Percentiles rank a stretch among this genome's conserved stretches.
Evolutionary conservation across 352 stramenopile genomes (phyloP).

Genomic region (Halophytophthora batemanensis): DNA sequence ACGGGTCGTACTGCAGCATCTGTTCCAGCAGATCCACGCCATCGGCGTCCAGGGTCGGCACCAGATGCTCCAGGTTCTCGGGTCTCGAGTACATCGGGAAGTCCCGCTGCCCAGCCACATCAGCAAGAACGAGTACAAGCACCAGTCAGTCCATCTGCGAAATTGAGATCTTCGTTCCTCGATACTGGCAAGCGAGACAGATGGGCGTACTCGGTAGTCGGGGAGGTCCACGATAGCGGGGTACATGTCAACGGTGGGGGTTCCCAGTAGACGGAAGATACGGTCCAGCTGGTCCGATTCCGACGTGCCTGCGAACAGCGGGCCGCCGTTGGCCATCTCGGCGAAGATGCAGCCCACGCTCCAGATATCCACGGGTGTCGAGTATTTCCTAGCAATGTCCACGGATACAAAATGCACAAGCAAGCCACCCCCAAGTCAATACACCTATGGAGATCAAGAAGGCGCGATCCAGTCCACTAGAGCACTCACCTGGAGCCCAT

Average conservation of each 20-base stretch:
- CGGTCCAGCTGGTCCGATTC: conserved; percentile 96
- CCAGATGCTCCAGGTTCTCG: conserved; percentile 86
- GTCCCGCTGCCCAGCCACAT: conserved; percentile 59
- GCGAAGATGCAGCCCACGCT: conserved; percentile 99
- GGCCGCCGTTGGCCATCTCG: conserved; percentile 92
- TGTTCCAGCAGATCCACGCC: conserved; percentile 92
- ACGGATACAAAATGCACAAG: not conserved
- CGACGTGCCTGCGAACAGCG: conserved; percentile 96
- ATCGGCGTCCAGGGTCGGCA: conserved; percentile 87
- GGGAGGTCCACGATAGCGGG: conserved; percentile 95
- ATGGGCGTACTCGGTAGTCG: conserved; percentile 89
- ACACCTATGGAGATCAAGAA: not conserved
- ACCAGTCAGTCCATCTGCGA: no score
- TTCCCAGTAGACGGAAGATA: conserved; percentile 98
- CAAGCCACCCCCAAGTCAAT: not conserved
- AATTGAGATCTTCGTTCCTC: conserved; percentile 2
- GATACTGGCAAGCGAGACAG: not conserved
- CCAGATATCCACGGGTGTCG: conserved; percentile 99
- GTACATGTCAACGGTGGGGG: conserved; percentile 93
- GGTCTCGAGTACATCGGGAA: conserved; percentile 90
- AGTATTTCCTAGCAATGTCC: conserved; percentile 90
- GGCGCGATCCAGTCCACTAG: not conserved
- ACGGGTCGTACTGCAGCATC: conserved; percentile 87
- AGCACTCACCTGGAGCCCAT: conserved; percentile 90
- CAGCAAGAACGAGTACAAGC: conserved; percentile 1